These are phyloP conservation scores for Dothideomycetes sp. DNA, from an alignment of 2,329 filamentous ascomycete genomes.

Conservation along the genomic window DNA sequence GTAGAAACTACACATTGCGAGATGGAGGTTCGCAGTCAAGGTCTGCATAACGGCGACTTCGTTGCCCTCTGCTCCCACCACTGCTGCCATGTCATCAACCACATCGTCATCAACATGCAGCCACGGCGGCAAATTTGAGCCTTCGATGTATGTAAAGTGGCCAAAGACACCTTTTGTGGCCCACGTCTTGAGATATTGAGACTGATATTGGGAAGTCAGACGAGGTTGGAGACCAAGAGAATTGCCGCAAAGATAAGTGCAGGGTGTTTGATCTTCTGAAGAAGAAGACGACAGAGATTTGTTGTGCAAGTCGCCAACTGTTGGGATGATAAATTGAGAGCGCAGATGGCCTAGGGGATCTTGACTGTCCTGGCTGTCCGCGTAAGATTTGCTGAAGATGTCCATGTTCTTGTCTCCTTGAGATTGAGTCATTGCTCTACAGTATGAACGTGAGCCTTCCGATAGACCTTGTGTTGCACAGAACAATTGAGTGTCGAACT, in stretches of 20 bases:
- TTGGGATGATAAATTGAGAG: slow-evolving; percentile 67
- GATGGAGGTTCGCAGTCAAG: slow-evolving; percentile 69
- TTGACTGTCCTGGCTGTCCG: slow-evolving; percentile 24
- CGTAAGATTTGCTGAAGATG: slow-evolving; percentile 12
- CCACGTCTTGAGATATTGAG: slow-evolving; percentile 73
- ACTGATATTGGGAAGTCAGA: slow-evolving; percentile 54
- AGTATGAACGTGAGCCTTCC: too few relatives aligned
- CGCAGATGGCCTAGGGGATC: slow-evolving; percentile 39
- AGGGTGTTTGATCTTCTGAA: slow-evolving; percentile 28
- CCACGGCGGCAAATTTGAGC: slow-evolving; percentile 62
- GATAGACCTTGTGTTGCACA: too few relatives aligned
- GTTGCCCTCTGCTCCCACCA: slow-evolving; percentile 62
- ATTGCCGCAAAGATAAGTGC: slow-evolving; percentile 82
- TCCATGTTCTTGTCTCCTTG: slow-evolving; percentile 5
- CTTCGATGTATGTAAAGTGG: slow-evolving; percentile 62
- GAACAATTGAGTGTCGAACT: too few relatives aligned
- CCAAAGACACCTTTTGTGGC: slow-evolving; percentile 74
- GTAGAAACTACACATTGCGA: slow-evolving; percentile 81
- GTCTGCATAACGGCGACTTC: slow-evolving; percentile 88
- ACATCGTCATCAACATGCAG: slow-evolving; percentile 70
- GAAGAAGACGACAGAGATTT: slow-evolving; percentile 24
- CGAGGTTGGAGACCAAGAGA: slow-evolving; percentile 78
- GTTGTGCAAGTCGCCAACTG: slow-evolving; percentile 60
- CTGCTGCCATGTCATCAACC: slow-evolving; percentile 56
- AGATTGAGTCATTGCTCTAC: too few relatives aligned